Conservation (phyloP, 2,329 filamentous ascomycete genomes). For the Trichoderma afroharzianum region DNA sequence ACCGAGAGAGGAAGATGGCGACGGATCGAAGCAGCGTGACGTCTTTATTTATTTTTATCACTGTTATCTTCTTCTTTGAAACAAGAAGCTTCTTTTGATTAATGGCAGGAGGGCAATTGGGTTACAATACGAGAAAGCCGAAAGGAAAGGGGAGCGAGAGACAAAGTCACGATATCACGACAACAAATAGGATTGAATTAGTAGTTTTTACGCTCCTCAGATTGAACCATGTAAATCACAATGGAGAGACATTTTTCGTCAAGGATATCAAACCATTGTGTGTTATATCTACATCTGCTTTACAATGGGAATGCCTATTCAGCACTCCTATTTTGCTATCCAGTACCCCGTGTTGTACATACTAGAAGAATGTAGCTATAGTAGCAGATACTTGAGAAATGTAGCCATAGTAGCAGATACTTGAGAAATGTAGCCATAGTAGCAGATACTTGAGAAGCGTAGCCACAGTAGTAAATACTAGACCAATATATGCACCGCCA, state of each 20-base stretch:
- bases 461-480: no score
- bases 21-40: conserved; percentile 21
- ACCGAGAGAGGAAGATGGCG: conserved; percentile 47
- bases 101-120: not conserved
- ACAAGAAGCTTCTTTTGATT: not conserved
- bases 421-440: no score
- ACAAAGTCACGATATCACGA: conserved; percentile 2
- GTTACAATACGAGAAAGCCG: not conserved
- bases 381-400: no score
- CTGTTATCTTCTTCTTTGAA: not conserved
- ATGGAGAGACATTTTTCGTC: not conserved
- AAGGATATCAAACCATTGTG: not conserved
- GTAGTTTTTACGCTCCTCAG: not conserved
- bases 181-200: not conserved
- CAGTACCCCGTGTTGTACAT: no score
- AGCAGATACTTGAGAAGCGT: no score
- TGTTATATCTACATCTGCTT: not conserved
- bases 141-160: not conserved
- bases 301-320: no score
- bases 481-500: not conserved
- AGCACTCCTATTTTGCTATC: no score
- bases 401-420: no score
- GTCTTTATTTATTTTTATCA: conserved; percentile 5
- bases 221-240: not conserved
- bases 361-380: no score